These are phyloP conservation scores for Candida mattraensis DNA, from an alignment of 805 yeast species.

Conservation along the genomic window DNA sequence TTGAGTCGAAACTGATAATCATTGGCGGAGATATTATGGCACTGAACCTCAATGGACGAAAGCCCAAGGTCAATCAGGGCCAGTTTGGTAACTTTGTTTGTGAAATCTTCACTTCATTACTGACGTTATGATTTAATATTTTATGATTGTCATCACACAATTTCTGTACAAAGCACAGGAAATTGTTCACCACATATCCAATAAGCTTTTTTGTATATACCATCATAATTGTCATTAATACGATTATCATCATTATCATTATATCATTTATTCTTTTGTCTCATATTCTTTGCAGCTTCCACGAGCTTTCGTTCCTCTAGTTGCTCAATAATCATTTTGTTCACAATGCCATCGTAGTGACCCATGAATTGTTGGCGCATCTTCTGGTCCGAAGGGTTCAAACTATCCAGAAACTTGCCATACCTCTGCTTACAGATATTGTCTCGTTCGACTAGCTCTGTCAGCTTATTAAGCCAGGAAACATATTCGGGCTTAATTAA, in stretches of 20 bases:
- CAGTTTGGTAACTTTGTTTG: constrained; percentile 14
- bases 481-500: constrained; percentile 15
- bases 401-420: constrained; percentile 18
- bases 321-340: constrained; percentile 16
- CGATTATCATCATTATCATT: neutral
- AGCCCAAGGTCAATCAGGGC: no score
- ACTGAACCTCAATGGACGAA: no score
- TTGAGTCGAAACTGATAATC: constrained; percentile 24
- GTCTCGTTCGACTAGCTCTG: constrained; percentile 33
- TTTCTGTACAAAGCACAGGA: constrained; percentile 1
- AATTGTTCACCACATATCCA: neutral
- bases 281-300: neutral
- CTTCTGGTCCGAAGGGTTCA: constrained; percentile 10
- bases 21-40: constrained; percentile 27
- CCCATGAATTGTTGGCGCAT: constrained; percentile 5
- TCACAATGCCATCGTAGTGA: constrained; percentile 12
- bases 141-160: neutral
- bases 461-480: constrained; percentile 26
- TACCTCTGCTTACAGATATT: constrained; percentile 14
- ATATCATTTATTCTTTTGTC: neutral
- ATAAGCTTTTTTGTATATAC: neutral
- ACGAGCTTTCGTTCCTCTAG: constrained; percentile 4
- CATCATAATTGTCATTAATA: neutral
- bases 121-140: constrained; percentile 15
- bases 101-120: constrained; percentile 21